Percentiles rank a stretch among this genome's conserved stretches.
These are phyloP conservation scores for Oryza glaberrima DNA, from an alignment of 176 grass and related monocot genomes.

Conservation along the genomic window DNA sequence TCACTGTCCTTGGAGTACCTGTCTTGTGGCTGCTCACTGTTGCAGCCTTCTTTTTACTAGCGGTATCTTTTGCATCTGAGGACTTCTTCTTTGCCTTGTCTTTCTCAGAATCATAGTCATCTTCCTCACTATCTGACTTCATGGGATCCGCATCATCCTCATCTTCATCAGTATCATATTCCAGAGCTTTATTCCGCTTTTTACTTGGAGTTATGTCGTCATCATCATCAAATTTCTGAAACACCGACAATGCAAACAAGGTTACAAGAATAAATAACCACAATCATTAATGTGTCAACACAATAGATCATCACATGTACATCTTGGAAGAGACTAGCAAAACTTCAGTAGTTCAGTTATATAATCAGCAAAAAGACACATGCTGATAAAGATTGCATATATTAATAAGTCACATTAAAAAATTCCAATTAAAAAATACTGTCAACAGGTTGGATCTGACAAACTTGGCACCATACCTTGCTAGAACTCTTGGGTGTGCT, in stretches of 20 bases:
- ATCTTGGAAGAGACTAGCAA: slow-evolving; percentile 23
- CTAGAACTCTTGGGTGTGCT: slow-evolving; percentile 54
- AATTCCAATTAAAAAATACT: slow-evolving; percentile 1
- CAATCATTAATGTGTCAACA: slow-evolving; percentile 25
- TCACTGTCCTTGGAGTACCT: slow-evolving; percentile 40
- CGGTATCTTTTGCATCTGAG: slow-evolving; percentile 53
- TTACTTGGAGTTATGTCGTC: slow-evolving; percentile 27
- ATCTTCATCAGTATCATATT: slow-evolving; percentile 60
- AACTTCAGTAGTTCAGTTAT: slow-evolving; percentile 23
- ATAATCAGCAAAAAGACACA: not conserved
- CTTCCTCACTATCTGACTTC: slow-evolving; percentile 57
- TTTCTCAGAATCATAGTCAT: slow-evolving; percentile 58
- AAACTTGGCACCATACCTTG: slow-evolving; percentile 59
- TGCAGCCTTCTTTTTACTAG: slow-evolving; percentile 49
- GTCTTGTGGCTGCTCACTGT: slow-evolving; percentile 47
- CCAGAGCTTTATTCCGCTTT: slow-evolving; percentile 41
- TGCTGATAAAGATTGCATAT: slow-evolving; percentile 7
- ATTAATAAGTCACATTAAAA: slow-evolving; percentile 9
- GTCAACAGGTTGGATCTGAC: slow-evolving; percentile 17
- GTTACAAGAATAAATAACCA: not conserved
- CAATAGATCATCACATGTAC: slow-evolving; percentile 25
- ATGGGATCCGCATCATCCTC: slow-evolving; percentile 55
- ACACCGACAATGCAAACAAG: slow-evolving; percentile 21
- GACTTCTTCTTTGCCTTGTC: slow-evolving; percentile 54
- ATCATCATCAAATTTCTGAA: slow-evolving; percentile 53